Percentiles rank a stretch among this genome's conserved stretches.
These are phyloP conservation scores for Paecilomyces formosus DNA, from an alignment of 2,329 filamentous ascomycete species.

Conservation along the genomic window DNA sequence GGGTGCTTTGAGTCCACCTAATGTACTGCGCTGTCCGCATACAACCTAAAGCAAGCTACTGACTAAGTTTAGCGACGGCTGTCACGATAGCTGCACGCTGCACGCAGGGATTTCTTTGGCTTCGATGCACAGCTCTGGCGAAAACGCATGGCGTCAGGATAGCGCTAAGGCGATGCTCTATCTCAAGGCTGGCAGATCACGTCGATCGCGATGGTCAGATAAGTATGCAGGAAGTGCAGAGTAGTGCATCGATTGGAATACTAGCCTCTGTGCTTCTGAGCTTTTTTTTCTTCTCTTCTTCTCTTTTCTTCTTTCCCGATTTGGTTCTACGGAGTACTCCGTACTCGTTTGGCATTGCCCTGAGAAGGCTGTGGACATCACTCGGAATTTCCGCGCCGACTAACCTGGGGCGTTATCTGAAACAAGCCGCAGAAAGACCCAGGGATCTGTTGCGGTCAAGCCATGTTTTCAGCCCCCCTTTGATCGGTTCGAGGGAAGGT, in stretches of 20 bases:
- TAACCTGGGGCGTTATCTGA: background rate
- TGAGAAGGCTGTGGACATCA: background rate
- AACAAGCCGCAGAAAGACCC: background rate
- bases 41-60: background rate
- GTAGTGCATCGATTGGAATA: background rate
- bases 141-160: background rate
- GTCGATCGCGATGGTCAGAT: background rate
- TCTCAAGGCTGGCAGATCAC: background rate
- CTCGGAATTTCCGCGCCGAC: background rate
- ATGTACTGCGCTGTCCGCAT: background rate
- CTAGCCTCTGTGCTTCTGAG: background rate
- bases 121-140: background rate
- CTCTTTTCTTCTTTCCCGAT: background rate
- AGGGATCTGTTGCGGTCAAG: background rate
- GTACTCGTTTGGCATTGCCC: background rate
- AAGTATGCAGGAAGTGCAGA: background rate
- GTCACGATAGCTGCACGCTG: background rate
- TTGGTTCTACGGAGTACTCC: too few relatives aligned
- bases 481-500: background rate
- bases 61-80: background rate
- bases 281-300: background rate
- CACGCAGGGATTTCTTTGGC: background rate
- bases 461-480: background rate
- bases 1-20: background rate
- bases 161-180: background rate